A percentile compares a stretch with the other conserved stretches of the same genome.
Evolutionary conservation across 148 eudicot species (phyloP).

Genomic region (Beta vulgaris): DNA sequence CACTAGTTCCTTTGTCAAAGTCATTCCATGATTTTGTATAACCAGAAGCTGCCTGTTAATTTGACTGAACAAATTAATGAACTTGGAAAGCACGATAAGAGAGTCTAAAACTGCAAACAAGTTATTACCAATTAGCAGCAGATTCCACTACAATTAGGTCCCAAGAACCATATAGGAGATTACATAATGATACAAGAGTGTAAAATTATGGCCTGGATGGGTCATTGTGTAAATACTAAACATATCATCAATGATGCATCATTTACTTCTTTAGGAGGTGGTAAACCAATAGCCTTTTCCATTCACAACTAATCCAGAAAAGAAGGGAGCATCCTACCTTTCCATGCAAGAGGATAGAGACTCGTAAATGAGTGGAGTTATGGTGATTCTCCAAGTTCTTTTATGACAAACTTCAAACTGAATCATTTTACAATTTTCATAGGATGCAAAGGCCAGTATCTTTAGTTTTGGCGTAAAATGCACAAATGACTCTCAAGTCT

Average conservation of each 20-base stretch:
- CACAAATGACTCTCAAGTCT: background rate
- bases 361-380: background rate
- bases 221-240: background rate
- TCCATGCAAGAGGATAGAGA: background rate
- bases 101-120: background rate
- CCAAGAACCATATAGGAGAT: background rate
- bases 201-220: background rate
- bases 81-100: background rate
- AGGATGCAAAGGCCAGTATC: background rate
- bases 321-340: background rate
- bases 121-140: background rate
- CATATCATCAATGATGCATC: background rate
- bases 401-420: background rate
- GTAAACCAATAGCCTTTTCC: background rate
- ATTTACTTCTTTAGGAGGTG: background rate
- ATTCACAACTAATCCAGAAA: background rate
- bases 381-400: background rate
- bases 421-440: background rate
- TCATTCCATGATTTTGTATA: conserved; percentile 36
- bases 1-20: conserved; percentile 17
- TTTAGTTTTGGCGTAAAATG: background rate
- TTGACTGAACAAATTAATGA: background rate
- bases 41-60: conserved; percentile 33
- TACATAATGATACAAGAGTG: background rate
- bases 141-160: background rate